Evolutionary conservation across 202 grass and related monocot species (phyloP), one percentile per base, ranked within the genome.

Genomic region (Hordeum pubiflorum): DNA sequence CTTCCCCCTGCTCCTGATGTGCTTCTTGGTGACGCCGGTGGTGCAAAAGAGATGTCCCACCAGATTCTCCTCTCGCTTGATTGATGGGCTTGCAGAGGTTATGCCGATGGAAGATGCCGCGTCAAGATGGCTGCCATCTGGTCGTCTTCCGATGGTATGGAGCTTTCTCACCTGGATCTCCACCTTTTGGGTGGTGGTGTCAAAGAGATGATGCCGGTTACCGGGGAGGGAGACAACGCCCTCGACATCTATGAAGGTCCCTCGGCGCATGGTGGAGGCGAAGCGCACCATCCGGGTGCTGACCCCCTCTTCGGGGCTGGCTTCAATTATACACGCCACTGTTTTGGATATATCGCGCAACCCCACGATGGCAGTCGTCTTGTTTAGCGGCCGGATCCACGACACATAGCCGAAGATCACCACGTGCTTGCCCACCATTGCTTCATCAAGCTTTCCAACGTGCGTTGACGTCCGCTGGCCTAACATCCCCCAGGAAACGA

Each of bases 231-330:
- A 82, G 3, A 94, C 71, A 1, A 89, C 69, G 21, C 88, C 88
- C 69, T 94, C 86, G 8, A 94, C 62, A 7, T 94, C 91, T 4
- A 94, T 56, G 33, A 75, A 70, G 34, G 81, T 85, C 56, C 79
- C 83, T 20, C 69, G 81, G 38, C 54, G 77, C 58, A 91, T 43
- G 7, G 64, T 77, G 5, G 81, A 84, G 9, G 88, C 86, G 17
- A 94, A 91, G 48, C 72, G 81, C 72, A 94, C 89, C 80, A 87
- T 85, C 50, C 83, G 86, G 2, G 76, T 77, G 81, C 83, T 94
- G 39, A 87, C 74, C 38, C 39, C 68, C 0, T 70, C 67, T 27
- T 87, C 73, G 60, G 85, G 58, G 24, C 50, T 38, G 48, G 88
- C 81, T 4, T 32, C 77, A 17, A 94, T 68, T 17, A 85, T 86